These are phyloP conservation scores for Emmonsiellopsis sp. DNA, from an alignment of 2,329 filamentous ascomycete genomes.

Conservation along the genomic window DNA sequence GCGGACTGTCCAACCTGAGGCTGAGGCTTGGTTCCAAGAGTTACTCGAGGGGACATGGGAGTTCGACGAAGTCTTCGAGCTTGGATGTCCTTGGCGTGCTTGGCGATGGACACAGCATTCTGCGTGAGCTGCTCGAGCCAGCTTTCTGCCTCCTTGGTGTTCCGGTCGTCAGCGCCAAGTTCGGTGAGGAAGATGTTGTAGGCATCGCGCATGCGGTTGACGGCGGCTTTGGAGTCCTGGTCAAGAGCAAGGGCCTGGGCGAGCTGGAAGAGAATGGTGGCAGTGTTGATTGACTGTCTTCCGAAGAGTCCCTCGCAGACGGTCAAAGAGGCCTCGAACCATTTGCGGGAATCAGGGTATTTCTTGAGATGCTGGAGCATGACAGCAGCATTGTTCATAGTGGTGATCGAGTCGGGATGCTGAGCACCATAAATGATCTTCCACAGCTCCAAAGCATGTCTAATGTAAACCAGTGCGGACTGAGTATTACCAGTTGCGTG, in stretches of 20 bases:
- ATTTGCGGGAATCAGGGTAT: slow-evolving; percentile 87
- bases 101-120: slow-evolving; percentile 88
- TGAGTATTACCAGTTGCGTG: slow-evolving; percentile 87
- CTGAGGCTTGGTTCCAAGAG: slow-evolving; percentile 51
- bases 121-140: slow-evolving; percentile 96
- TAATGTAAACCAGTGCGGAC: slow-evolving; percentile 76
- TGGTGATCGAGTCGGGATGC: slow-evolving; percentile 96
- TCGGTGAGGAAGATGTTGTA: slow-evolving; percentile 89
- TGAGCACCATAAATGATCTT: slow-evolving; percentile 91
- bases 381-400: slow-evolving; percentile 95
- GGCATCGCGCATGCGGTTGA: slow-evolving; percentile 88
- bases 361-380: slow-evolving; percentile 96
- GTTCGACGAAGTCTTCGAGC: slow-evolving; percentile 64
- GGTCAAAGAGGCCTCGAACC: slow-evolving; percentile 88
- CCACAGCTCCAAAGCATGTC: slow-evolving; percentile 90
- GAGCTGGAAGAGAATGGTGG: slow-evolving; percentile 92
- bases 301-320: slow-evolving; percentile 88
- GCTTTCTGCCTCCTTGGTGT: slow-evolving; percentile 94
- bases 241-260: slow-evolving; percentile 94
- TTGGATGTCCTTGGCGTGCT: slow-evolving; percentile 81
- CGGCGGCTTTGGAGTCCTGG: slow-evolving; percentile 83
- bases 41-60: slow-evolving; percentile 54
- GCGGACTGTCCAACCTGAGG: slow-evolving; percentile 54
- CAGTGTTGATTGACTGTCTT: slow-evolving; percentile 81
- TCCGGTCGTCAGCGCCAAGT: slow-evolving; percentile 83